phyloP scores from a whole-genome alignment of 768 basidiomycete genomes.

The Leccinum olivaceopallidum region DNA sequence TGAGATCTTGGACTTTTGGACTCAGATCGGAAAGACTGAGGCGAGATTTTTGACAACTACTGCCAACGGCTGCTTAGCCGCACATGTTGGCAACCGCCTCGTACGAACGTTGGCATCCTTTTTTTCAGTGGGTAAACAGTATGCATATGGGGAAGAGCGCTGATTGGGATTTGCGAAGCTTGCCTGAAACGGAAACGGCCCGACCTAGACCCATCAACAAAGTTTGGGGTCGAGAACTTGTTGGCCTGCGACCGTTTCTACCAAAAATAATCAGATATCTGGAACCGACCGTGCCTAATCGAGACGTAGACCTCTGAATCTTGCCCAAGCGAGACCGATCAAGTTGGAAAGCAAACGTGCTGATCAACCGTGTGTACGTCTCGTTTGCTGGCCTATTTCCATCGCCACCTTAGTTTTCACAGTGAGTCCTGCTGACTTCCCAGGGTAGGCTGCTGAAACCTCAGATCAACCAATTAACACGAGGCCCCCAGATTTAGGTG shows the following conservation, averaged over 20 bases:
- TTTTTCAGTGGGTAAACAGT: background rate
- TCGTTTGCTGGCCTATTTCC: background rate
- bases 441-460: conserved; percentile 16
- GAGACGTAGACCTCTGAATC: background rate
- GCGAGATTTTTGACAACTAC: background rate
- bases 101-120: background rate
- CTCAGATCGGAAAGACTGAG: too few species aligned
- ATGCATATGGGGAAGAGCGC: background rate
- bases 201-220: background rate
- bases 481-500: conserved; percentile 6
- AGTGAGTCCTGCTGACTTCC: conserved; percentile 12
- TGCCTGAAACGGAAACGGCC: too few species aligned
- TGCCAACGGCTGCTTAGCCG: background rate
- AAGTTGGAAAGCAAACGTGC: background rate
- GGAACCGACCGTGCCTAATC: background rate
- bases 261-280: background rate
- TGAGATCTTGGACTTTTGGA: too few species aligned
- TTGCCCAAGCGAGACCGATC: background rate
- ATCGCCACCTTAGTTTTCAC: conserved; percentile 1
- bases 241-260: background rate
- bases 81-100: background rate
- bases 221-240: background rate
- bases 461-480: background rate
- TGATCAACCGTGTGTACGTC: background rate
- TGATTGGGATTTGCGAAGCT: background rate